phyloP scores from a whole-genome alignment of 2,329 filamentous ascomycete species.

The Ascocoryne sarcoides region DNA sequence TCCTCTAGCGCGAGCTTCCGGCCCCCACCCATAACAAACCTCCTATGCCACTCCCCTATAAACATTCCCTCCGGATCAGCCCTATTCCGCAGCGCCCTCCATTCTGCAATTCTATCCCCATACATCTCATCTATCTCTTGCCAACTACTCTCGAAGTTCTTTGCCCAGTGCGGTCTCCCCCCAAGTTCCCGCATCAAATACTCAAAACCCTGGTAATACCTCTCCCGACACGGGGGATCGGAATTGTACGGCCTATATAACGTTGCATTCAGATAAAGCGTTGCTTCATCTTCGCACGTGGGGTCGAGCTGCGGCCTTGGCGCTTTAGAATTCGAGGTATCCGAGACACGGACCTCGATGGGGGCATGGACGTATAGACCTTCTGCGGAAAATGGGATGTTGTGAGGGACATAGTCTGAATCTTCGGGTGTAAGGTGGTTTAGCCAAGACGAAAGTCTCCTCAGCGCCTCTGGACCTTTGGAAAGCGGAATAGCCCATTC shows the following conservation, averaged over 20 bases:
- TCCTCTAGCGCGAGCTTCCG: conserved; percentile 23
- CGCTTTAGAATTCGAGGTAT: conserved; percentile 44
- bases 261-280: conserved; percentile 82
- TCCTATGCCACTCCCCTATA: conserved; percentile 80
- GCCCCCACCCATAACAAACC: conserved; percentile 45
- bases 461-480: conserved; percentile 79
- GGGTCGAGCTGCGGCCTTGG: conserved; percentile 63
- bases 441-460: conserved; percentile 78
- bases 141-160: conserved; percentile 66
- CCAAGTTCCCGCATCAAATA: conserved; percentile 82
- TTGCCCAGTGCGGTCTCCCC: conserved; percentile 82
- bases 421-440: conserved; percentile 55
- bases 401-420: conserved; percentile 50
- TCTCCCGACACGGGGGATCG: conserved; percentile 65
- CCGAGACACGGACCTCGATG: conserved; percentile 79
- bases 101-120: conserved; percentile 55
- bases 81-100: conserved; percentile 57
- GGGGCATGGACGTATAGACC: conserved; percentile 82
- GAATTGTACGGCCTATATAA: conserved; percentile 74
- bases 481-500: conserved; percentile 90
- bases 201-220: conserved; percentile 86
- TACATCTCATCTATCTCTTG: conserved; percentile 60
- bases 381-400: conserved; percentile 73
- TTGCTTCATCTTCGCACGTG: conserved; percentile 57
- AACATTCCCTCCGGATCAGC: conserved; percentile 81